Conservation (phyloP, 176 grass and related monocot genomes). For the Raddia guianensis region DNA sequence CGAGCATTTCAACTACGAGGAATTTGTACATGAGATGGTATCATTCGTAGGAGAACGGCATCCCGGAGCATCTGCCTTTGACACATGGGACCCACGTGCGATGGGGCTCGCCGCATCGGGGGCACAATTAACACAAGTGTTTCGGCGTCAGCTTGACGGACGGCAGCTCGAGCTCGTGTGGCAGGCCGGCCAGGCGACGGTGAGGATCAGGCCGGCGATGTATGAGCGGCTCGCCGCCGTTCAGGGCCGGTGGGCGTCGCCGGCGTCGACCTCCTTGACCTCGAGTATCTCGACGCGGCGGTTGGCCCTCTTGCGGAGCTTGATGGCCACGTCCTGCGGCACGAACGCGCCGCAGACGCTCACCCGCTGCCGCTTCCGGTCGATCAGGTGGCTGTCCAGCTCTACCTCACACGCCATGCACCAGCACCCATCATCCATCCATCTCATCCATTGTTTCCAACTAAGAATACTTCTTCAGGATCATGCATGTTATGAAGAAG, state of each 20-base stretch:
- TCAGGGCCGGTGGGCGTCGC: constrained; percentile 15
- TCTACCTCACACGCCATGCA: constrained; percentile 22
- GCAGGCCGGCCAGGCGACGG: not conserved
- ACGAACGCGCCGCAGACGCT: constrained; percentile 57
- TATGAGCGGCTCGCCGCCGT: too few relatives aligned
- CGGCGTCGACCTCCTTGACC: constrained; percentile 67
- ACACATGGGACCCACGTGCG: too few relatives aligned
- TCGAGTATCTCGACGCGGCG: constrained; percentile 84
- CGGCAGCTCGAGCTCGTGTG: not conserved
- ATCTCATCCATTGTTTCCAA: too few relatives aligned
- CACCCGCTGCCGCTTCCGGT: constrained; percentile 69
- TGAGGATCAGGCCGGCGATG: too few relatives aligned
- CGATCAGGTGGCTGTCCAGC: constrained; percentile 68
- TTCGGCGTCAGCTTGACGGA: not conserved
- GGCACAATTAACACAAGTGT: too few relatives aligned
- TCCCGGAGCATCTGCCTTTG: too few relatives aligned
- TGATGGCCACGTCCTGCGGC: constrained; percentile 85
- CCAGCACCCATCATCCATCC: too few relatives aligned
- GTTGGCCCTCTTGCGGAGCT: constrained; percentile 70
- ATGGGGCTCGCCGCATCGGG: too few relatives aligned
- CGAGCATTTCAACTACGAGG: not conserved
- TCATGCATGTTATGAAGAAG: too few relatives aligned
- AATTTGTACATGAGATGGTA: not conserved
- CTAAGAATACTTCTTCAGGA: too few relatives aligned
- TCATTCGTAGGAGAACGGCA: not conserved